phyloP scores from a whole-genome alignment of 495 filamentous ascomycete genomes.

The Penicillium turbatum region DNA sequence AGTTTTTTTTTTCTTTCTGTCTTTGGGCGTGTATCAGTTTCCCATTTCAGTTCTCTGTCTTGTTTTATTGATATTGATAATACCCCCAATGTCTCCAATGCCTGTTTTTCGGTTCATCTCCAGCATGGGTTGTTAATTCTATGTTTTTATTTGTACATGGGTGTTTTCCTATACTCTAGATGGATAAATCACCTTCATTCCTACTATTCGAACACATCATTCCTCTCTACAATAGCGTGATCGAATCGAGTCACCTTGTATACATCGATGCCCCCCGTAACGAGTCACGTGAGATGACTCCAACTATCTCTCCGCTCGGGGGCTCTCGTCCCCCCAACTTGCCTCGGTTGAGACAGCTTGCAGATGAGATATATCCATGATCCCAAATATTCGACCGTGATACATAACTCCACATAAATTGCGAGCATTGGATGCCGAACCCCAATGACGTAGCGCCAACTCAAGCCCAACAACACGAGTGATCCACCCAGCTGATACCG shows the following conservation, averaged over 20 bases:
- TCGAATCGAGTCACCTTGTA: background rate
- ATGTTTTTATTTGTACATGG: slow-evolving; percentile 7
- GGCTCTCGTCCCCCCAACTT: background rate
- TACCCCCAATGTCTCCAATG: slow-evolving; percentile 27
- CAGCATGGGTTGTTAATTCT: background rate
- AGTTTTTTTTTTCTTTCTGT: slow-evolving; percentile 9
- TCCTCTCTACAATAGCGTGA: background rate
- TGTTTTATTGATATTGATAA: slow-evolving; percentile 38
- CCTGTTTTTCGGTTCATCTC: background rate
- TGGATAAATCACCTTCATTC: background rate
- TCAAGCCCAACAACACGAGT: slow-evolving; percentile 16
- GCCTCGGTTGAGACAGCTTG: background rate
- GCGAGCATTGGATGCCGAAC: background rate
- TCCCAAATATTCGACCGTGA: background rate
- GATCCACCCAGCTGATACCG: slow-evolving; percentile 30
- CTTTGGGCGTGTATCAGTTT: slow-evolving; percentile 14
- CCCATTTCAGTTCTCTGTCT: slow-evolving; percentile 28
- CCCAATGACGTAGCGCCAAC: slow-evolving; percentile 21
- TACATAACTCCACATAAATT: slow-evolving; percentile 1
- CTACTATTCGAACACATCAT: background rate
- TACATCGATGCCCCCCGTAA: background rate
- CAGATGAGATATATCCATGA: background rate
- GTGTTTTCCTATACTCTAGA: slow-evolving; percentile 3
- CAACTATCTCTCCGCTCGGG: slow-evolving; percentile 10
- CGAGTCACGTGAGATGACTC: slow-evolving; percentile 10